Evolutionary conservation across 371 early-diverging fungal genomes (phyloP), one percentile per base, ranked within the genome.

Genomic region (Lichtheimia ramosa): DNA sequence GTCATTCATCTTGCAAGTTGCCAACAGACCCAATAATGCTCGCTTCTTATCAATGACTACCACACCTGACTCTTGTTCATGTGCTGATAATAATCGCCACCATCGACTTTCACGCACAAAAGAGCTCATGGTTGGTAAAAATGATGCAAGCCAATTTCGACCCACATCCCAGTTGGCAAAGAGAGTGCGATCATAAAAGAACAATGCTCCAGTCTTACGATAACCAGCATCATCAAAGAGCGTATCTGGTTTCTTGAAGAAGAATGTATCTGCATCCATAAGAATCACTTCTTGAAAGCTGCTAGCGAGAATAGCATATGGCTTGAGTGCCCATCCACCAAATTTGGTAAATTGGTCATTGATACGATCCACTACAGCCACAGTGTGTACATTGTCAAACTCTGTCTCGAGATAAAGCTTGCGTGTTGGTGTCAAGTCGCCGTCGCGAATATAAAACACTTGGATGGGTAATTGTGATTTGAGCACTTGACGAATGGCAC

Each of bases 221-320:
- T 88, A 91, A 0, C 81, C 83, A 13, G 72, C 62, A 58, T 83
- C 81, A 10, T 77, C 69, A 65, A 87, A 87, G 13, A 89, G 55
- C 0, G 58, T 61, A 3, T 73, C 81, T 0, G 92, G 91, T 23
- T 76, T 68, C 56, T 85, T 75, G 59, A 91, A 71, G 66, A 89
- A 86, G 41, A 85, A 77, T 3, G 77, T 86, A 58, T 92, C 92
- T 1, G 91, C 88, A 69, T 92, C 91, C 69, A 90, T 74, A 56
- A 92, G 68, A 42, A 91, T 83, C 21, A 83, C 81, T 40, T 88
- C 82, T 12, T 58, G 50, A 61, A 92, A 92, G 8, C 70, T 69
- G 10, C 89, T 88, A 2, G 85, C 85, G 53, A 90, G 65, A 21
- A 89, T 82, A 0, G 85, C 77, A 66, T 76, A 88, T 1, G 90